Evolutionary conservation across 805 yeast genomes (phyloP), one percentile per base, ranked within the genome.

Genomic region (Candida cerambycidarum): DNA sequence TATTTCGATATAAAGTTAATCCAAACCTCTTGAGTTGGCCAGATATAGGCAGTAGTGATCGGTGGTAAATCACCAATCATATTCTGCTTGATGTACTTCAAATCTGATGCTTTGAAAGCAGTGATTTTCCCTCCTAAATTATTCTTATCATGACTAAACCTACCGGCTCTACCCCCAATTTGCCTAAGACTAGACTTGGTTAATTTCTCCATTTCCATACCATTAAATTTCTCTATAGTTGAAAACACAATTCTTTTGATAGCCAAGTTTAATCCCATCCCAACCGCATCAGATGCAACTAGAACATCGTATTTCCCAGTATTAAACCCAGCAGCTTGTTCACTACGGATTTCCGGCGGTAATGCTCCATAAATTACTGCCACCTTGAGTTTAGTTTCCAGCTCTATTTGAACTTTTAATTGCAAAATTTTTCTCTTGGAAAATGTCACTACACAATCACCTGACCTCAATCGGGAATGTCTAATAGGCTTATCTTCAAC

Each of bases 211-310:
- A 70, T 63, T 12, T 60, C 63, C 11, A 54, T 57, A 5, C 97
- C 97, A 57, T 89, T 79, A 53, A 76, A 90, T 61, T 93, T 93
- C 38, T 59, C 59, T 19, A 77, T 67, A 0, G 83, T 73, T 13
- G 85, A 78, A 57, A 93, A 90, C 1, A 93, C 75, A 4, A 93
- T 77, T 46, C 98, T 69, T 45, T 82, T 79, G 50, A 93, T 90
- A 18, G 86, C 83, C 55, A 93, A 69, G 57, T 93, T 93, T 41
- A 93, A 71, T 0, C 99, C 99, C 97, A 93, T 92, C 2, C 99
- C 99, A 48, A 93, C 82, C 0, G 99, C 99, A 67, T 93, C 98
- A 2, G 96, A 86, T 1, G 99, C 98, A 5, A 93, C 86, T 29
- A 93, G 69, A n/a, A 86, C 75, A 54, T 90, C 93, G 48, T 80